These are phyloP conservation scores for Paramecium sonneborni DNA, from an alignment of 73 alveolate genomes.

Conservation along the genomic window DNA sequence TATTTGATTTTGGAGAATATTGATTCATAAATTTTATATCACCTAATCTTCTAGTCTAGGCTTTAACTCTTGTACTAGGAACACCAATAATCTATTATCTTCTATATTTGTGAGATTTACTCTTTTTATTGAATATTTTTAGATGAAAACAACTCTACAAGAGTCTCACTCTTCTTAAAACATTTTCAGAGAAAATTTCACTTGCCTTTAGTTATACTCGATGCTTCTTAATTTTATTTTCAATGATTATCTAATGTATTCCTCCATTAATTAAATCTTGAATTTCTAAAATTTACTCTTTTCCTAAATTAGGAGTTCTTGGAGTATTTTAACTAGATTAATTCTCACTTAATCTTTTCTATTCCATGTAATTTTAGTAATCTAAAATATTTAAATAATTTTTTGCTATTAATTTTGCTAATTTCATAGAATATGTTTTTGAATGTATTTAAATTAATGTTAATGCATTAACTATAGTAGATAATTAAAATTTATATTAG, in stretches of 20 bases:
- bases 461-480: constrained; percentile 20
- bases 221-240: neutral
- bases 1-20: neutral
- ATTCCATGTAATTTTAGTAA: neutral
- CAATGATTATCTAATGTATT: neutral
- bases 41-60: neutral
- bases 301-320: neutral
- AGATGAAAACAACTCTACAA: neutral
- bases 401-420: neutral
- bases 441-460: neutral
- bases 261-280: constrained; percentile 42
- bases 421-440: neutral
- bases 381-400: neutral
- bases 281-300: neutral
- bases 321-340: neutral
- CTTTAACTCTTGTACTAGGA: neutral
- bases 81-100: neutral
- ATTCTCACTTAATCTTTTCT: neutral
- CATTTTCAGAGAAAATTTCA: constrained; percentile 42
- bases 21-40: neutral
- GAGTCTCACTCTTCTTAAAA: constrained; percentile 30
- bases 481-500: neutral
- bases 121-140: neutral
- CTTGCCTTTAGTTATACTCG: neutral
- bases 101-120: neutral